Evolutionary conservation across 441 rosid genomes (phyloP).

Genomic region (Gossypium schwendimanii): DNA sequence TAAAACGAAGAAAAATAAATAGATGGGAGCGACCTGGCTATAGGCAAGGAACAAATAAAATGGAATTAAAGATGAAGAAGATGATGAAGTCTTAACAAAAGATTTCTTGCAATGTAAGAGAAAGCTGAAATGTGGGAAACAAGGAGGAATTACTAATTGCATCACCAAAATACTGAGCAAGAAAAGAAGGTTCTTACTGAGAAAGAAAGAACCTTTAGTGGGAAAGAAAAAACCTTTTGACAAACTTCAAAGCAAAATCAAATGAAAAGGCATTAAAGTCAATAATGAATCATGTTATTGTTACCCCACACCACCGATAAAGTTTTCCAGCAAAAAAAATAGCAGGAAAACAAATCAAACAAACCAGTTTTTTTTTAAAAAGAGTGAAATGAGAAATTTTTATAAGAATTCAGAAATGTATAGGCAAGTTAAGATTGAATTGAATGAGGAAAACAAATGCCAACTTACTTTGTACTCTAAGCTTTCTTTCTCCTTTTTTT

Average conservation of each 20-base stretch:
- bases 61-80: conserved; percentile 1
- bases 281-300: conserved; percentile 20
- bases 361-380: background rate
- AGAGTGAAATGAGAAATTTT: background rate
- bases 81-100: background rate
- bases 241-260: conserved; percentile 25
- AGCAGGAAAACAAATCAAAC: background rate
- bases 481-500: background rate
- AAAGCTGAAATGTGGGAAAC: background rate
- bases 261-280: conserved; percentile 24
- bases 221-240: conserved; percentile 14
- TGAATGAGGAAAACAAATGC: background rate
- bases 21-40: background rate
- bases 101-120: background rate
- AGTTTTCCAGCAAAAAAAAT: background rate
- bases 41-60: background rate
- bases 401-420: background rate
- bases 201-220: conserved; percentile 14
- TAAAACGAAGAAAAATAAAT: background rate
- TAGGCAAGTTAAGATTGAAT: background rate
- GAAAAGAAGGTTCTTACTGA: background rate
- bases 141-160: conserved; percentile 1
- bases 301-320: conserved; percentile 19
- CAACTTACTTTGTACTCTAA: background rate
- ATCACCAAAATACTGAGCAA: background rate